These are phyloP conservation scores for Nepenthes mirabilis DNA, from an alignment of 148 eudicot genomes.

Conservation along the genomic window DNA sequence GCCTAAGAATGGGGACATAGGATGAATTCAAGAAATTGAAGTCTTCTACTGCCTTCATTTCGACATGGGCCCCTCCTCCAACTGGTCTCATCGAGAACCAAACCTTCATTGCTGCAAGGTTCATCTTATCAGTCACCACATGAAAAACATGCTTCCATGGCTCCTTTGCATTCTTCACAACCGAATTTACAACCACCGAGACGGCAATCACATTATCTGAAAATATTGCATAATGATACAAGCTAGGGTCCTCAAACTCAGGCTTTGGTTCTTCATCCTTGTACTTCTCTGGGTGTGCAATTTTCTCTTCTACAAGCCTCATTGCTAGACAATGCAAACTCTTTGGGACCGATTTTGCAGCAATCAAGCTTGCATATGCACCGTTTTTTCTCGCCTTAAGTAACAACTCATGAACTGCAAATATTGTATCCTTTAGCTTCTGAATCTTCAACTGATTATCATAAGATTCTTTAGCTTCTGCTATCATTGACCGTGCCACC, in stretches of 20 bases:
- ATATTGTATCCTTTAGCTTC: conserved; percentile 82
- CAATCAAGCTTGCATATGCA: conserved; percentile 64
- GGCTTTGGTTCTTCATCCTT: conserved; percentile 64
- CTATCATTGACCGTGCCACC: conserved; percentile 62
- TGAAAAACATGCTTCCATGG: conserved; percentile 86
- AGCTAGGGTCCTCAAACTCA: conserved; percentile 77
- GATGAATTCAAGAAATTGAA: conserved; percentile 60
- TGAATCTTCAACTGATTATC: conserved; percentile 92
- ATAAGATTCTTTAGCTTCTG: conserved; percentile 77
- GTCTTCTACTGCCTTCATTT: conserved; percentile 67
- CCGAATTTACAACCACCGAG: conserved; percentile 80
- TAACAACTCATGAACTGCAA: conserved; percentile 80
- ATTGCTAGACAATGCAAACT: conserved; percentile 88
- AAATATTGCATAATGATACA: conserved; percentile 83
- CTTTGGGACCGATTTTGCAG: conserved; percentile 85
- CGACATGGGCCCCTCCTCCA: conserved; percentile 68
- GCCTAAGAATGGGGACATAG: conserved; percentile 74
- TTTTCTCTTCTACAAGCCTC: conserved; percentile 83
- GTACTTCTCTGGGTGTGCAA: conserved; percentile 69
- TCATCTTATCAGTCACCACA: conserved; percentile 77
- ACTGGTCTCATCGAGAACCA: conserved; percentile 83
- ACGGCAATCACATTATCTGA: conserved; percentile 93
- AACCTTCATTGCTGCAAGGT: conserved; percentile 85
- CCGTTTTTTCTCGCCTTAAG: conserved; percentile 75
- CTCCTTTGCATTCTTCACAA: conserved; percentile 63